Evolutionary conservation across 352 stramenopile genomes (phyloP).

Genomic region (Elongisporangium anandrum): DNA sequence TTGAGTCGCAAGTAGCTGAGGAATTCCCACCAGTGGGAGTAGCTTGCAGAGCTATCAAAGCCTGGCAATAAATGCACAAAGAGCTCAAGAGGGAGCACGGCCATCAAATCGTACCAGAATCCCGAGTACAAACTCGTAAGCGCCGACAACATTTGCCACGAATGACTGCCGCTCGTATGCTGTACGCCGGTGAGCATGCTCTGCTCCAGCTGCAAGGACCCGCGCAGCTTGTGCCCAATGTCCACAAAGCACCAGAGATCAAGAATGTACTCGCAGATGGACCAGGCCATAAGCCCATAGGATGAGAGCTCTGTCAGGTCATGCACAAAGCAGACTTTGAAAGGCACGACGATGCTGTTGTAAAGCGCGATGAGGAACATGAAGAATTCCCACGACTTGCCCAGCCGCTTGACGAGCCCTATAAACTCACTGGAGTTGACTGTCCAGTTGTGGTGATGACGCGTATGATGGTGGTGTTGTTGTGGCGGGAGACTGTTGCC

Average conservation of each 20-base stretch:
- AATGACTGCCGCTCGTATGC: neutral
- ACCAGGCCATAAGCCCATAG: conserved; percentile 27
- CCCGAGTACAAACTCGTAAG: conserved; percentile 13
- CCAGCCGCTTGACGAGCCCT: conserved; percentile 23
- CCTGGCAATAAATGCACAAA: conserved; percentile 7
- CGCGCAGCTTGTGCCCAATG: conserved; percentile 29
- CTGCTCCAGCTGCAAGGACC: conserved; percentile 10
- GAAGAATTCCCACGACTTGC: conserved; percentile 40
- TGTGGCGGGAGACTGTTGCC: neutral
- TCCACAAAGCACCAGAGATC: conserved; percentile 47
- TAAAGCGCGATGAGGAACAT: conserved; percentile 49
- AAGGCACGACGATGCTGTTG: conserved; percentile 29
- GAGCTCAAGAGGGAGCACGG: conserved; percentile 47
- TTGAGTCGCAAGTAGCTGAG: conserved; percentile 53
- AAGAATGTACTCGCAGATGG: conserved; percentile 44
- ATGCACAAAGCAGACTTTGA: conserved; percentile 56
- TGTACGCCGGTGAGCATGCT: conserved; percentile 1
- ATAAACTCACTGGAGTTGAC: conserved; percentile 36
- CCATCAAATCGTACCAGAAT: conserved; percentile 33
- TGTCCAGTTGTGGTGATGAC: neutral
- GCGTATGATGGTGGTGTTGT: neutral
- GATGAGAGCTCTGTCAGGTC: conserved; percentile 25
- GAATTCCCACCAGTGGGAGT: conserved; percentile 24
- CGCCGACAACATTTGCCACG: neutral
- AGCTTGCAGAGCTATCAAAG: conserved; percentile 1